phyloP scores from a whole-genome alignment of 371 early-diverging fungal species.

The Nematocida parisii region DNA sequence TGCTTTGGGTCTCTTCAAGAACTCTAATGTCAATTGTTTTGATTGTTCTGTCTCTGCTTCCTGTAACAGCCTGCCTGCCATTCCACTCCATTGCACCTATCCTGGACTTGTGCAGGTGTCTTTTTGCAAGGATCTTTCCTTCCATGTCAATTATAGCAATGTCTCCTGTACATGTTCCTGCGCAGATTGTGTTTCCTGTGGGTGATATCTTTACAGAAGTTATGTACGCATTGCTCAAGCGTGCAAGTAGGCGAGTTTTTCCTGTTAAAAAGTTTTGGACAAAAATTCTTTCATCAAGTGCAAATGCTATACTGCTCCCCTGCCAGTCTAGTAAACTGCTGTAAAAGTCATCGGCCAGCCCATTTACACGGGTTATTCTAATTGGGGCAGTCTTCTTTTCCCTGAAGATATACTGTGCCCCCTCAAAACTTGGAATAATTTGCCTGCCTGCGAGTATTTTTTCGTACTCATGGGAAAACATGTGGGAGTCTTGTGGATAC shows the following conservation, averaged over 20 bases:
- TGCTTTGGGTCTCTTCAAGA: conserved; percentile 26
- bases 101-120: conserved; percentile 62
- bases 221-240: conserved; percentile 40
- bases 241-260: conserved; percentile 47
- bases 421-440: background rate
- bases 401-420: background rate
- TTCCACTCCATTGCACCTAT: conserved; percentile 67
- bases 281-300: conserved; percentile 61
- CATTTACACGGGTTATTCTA: conserved; percentile 39
- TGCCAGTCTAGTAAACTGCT: conserved; percentile 69
- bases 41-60: conserved; percentile 67
- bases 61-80: conserved; percentile 61
- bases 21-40: conserved; percentile 67
- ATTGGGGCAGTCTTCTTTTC: conserved; percentile 36
- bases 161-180: conserved; percentile 63
- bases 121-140: conserved; percentile 29
- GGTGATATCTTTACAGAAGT: conserved; percentile 63
- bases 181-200: conserved; percentile 31
- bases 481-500: background rate
- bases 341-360: conserved; percentile 70
- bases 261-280: conserved; percentile 64
- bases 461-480: conserved; percentile 41
- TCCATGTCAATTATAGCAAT: conserved; percentile 53
- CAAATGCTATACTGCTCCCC: conserved; percentile 64
- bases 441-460: conserved; percentile 6